Percentiles rank a stretch among this genome's conserved stretches.
These are phyloP conservation scores for Mucor lusitanicus DNA, from an alignment of 371 early-diverging fungal species.

Conservation along the genomic window DNA sequence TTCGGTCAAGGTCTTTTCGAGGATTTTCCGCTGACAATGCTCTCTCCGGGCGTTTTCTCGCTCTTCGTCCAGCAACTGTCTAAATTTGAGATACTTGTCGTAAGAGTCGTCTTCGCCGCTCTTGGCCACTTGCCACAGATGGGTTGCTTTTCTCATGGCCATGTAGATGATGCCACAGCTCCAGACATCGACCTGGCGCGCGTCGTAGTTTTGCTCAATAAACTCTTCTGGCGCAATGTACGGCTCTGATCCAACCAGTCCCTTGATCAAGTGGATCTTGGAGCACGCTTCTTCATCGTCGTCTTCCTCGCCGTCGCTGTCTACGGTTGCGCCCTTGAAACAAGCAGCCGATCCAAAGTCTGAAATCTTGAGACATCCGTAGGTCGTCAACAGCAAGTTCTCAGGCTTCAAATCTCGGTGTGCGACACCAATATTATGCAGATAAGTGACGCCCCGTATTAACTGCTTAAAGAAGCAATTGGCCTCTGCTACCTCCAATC, in stretches of 20 bases:
- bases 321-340: constrained; percentile 43
- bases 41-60: constrained; percentile 31
- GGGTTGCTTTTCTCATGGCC: constrained; percentile 42
- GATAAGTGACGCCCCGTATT: constrained; percentile 62
- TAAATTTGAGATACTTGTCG: constrained; percentile 40
- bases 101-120: constrained; percentile 37
- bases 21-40: constrained; percentile 1
- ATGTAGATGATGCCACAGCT: constrained; percentile 51
- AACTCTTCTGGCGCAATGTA: constrained; percentile 62
- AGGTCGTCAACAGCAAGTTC: constrained; percentile 73
- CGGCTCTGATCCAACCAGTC: constrained; percentile 54
- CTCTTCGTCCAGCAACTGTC: constrained; percentile 42
- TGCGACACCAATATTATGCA: constrained; percentile 70
- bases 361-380: constrained; percentile 85
- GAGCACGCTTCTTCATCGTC: constrained; percentile 24
- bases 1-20: constrained; percentile 17
- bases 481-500: constrained; percentile 44
- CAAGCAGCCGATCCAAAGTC: constrained; percentile 81
- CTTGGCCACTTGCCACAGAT: constrained; percentile 51
- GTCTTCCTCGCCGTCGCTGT: constrained; percentile 26
- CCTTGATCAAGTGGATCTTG: constrained; percentile 26
- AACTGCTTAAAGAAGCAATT: constrained; percentile 66
- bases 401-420: constrained; percentile 66
- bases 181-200: constrained; percentile 54
- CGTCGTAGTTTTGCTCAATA: constrained; percentile 39